Evolutionary conservation across 495 filamentous ascomycete genomes (phyloP).

Genomic region (Pseudoneurospora amorphoporcata): DNA sequence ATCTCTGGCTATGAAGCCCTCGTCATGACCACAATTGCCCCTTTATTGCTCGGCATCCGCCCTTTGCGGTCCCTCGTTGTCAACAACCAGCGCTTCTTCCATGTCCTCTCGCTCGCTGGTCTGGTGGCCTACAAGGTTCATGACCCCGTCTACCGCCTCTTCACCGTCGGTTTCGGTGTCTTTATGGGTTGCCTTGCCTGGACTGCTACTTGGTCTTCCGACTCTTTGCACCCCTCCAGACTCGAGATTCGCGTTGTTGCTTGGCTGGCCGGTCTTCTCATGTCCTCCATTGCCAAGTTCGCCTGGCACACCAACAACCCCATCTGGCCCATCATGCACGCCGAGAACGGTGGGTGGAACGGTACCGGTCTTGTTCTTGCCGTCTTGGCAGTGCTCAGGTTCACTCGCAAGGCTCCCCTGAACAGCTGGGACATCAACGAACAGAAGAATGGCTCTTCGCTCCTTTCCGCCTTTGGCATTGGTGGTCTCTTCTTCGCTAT

Average conservation of each 20-base stretch:
- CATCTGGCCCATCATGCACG: constrained; percentile 89
- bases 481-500: constrained; percentile 82
- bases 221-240: constrained; percentile 58
- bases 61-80: constrained; percentile 56
- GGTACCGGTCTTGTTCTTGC: constrained; percentile 69
- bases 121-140: constrained; percentile 70
- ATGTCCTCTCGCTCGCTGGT: constrained; percentile 68
- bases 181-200: constrained; percentile 69
- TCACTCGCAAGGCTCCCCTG: constrained; percentile 48
- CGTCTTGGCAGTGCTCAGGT: constrained; percentile 59
- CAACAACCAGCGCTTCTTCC: constrained; percentile 55
- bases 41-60: constrained; percentile 65
- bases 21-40: constrained; percentile 74
- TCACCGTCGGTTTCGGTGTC: constrained; percentile 70
- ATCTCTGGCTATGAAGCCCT: constrained; percentile 93
- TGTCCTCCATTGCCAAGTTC: constrained; percentile 85
- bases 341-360: constrained; percentile 85
- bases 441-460: constrained; percentile 51
- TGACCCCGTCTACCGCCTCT: constrained; percentile 66
- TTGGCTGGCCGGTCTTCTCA: constrained; percentile 71
- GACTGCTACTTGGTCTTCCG: constrained; percentile 68
- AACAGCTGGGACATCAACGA: constrained; percentile 35
- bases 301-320: constrained; percentile 96
- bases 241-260: constrained; percentile 74
- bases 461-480: constrained; percentile 66